phyloP scores from a whole-genome alignment of 257 asterid genomes.

The Primulina huaijiensis region DNA sequence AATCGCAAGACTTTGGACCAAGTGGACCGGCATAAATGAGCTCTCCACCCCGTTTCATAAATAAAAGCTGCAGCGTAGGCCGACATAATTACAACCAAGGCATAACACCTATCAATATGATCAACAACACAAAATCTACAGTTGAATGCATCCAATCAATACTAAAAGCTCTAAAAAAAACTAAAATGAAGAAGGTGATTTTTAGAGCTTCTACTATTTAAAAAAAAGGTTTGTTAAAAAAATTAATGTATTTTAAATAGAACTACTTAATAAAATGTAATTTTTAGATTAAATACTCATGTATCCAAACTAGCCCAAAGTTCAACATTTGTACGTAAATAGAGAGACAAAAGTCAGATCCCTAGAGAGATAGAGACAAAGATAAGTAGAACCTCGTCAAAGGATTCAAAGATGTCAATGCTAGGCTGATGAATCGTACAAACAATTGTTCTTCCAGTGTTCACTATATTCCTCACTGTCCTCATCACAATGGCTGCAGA shows the following conservation, averaged over 20 bases:
- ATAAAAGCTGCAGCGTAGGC: conserved; percentile 58
- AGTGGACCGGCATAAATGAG: conserved; percentile 92
- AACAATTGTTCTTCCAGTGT: conserved; percentile 94
- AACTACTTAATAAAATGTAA: too few species aligned
- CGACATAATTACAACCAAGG: neutral
- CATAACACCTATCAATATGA: neutral
- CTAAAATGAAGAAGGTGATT: too few species aligned
- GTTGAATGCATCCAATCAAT: neutral
- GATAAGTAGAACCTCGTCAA: conserved; percentile 60
- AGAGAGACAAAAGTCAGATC: neutral
- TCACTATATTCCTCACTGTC: conserved; percentile 90
- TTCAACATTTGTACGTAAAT: neutral
- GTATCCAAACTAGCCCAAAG: neutral
- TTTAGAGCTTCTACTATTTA: neutral
- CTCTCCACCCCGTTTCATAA: conserved; percentile 96
- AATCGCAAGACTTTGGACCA: conserved; percentile 76
- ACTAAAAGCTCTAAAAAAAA: neutral
- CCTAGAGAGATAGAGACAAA: neutral
- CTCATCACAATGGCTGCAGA: conserved; percentile 98
- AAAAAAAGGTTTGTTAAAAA: neutral
- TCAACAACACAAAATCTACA: neutral
- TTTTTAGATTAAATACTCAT: neutral
- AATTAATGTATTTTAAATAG: neutral
- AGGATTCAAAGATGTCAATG: conserved; percentile 93
- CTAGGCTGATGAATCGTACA: conserved; percentile 98